Base-by-base conservation (phyloP, 441 rosid species). In the Lepidium campestre region DNA sequence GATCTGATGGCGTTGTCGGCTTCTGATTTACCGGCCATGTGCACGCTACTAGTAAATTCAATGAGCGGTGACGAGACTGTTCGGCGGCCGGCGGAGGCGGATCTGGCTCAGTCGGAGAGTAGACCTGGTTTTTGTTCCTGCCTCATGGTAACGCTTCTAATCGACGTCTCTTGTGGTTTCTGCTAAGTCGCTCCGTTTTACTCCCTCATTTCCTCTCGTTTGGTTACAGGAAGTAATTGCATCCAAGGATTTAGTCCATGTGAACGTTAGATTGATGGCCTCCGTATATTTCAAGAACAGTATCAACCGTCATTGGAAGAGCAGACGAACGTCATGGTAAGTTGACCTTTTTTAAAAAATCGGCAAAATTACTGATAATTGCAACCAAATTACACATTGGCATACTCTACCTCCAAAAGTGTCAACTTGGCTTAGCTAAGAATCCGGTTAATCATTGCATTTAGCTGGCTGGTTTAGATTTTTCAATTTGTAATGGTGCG, bases 41-140 rank as follows among this genome's bases (percentile, higher is more conserved):
- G 90, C 82, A 72, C 91, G 54, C 54, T 90, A 77, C 84, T 95
- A 7, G 68, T 88, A 17, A 90, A 95, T 76, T 92, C 99, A 61
- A 82, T 95, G 97, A 90, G 97, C 80, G 85, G 85, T 42, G 93
- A 92, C 62, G 91, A 82, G 81, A 68, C 76, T 73, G 76, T 88
- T 34, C 89, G 96, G 19, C 81, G 84, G 59, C 96, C 96, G 63
- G 97, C 99, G 19, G 99, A 95, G 86, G 77, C 80, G 68, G 91
- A 97, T 80, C 86, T 95, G 9, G 75, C 93, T 52, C 89, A 90
- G 81, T 92, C 81, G 57, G 99, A 95, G 83, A 85, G 85, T 37
- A 78, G 95, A 61, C 92, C 98, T 68, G 97, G 99, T 20, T 95
- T 90, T 78, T 95, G 98, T 78, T 92, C 95, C 13, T 92, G 98